phyloP scores from a whole-genome alignment of 345 rosid species.

The Cardiospermum halicacabum region DNA sequence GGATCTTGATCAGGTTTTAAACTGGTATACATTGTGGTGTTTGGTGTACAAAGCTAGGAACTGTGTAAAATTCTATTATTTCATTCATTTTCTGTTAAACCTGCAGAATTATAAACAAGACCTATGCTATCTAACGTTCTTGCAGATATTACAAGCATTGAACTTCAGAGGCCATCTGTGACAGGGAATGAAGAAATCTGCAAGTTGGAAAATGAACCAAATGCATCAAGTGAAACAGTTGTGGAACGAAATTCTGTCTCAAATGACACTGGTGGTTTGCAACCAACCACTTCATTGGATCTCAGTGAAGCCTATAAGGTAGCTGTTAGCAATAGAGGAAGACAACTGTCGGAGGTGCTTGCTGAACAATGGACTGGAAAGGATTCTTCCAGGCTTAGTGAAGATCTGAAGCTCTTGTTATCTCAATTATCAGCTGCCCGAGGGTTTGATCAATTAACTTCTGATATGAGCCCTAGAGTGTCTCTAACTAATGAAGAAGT shows the following conservation, averaged over 20 bases:
- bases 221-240: constrained; percentile 26
- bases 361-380: constrained; percentile 63
- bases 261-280: constrained; percentile 34
- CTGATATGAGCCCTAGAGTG: constrained; percentile 59
- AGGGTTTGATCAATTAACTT: constrained; percentile 49
- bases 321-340: constrained; percentile 54
- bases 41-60: background rate
- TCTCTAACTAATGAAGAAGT: constrained; percentile 44
- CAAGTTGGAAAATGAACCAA: constrained; percentile 16
- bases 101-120: background rate
- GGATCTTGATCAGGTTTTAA: background rate
- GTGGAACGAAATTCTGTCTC: constrained; percentile 35
- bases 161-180: constrained; percentile 20
- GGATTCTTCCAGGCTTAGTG: constrained; percentile 68
- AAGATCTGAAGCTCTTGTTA: constrained; percentile 60
- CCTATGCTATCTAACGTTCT: background rate
- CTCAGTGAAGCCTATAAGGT: constrained; percentile 83
- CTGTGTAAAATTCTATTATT: background rate
- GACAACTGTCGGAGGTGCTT: constrained; percentile 48
- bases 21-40: background rate
- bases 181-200: constrained; percentile 21
- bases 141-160: constrained; percentile 38
- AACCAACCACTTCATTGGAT: constrained; percentile 41
- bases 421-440: constrained; percentile 75
- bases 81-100: background rate